These are phyloP conservation scores for Crithidia fasciculata DNA, from an alignment of 208 protist species.

Conservation along the genomic window DNA sequence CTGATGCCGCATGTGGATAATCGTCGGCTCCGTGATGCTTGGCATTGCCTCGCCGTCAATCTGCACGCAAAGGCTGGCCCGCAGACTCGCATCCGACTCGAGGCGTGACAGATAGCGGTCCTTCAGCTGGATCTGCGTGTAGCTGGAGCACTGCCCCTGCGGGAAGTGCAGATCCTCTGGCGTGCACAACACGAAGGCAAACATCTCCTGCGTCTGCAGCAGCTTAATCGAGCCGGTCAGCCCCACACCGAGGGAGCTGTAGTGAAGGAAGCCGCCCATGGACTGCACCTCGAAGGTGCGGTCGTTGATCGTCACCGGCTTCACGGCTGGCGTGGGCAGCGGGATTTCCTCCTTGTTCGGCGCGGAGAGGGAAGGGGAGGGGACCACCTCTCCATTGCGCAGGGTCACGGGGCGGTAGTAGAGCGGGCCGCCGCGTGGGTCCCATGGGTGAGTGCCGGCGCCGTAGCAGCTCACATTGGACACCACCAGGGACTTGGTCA, in stretches of 20 bases:
- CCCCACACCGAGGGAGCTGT: constrained; percentile 58
- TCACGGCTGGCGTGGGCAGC: constrained; percentile 2
- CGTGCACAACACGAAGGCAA: constrained; percentile 78
- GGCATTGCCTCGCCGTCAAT: constrained; percentile 78
- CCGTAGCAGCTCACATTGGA: constrained; percentile 85
- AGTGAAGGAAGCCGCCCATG: constrained; percentile 75
- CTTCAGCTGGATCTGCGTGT: constrained; percentile 33
- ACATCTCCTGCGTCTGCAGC: constrained; percentile 69
- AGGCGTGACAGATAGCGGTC: constrained; percentile 31
- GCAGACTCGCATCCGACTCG: constrained; percentile 25
- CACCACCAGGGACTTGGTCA: constrained; percentile 69
- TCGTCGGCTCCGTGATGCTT: constrained; percentile 57
- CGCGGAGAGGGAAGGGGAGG: not conserved
- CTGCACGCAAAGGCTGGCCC: constrained; percentile 64
- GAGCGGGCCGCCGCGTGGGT: constrained; percentile 23
- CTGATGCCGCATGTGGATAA: constrained; percentile 56
- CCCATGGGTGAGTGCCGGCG: constrained; percentile 71
- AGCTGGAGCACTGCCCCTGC: constrained; percentile 27
- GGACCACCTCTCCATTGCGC: constrained; percentile 18
- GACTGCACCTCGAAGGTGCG: constrained; percentile 78
- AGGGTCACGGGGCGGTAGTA: constrained; percentile 56
- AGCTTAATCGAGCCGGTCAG: constrained; percentile 60
- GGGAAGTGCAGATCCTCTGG: constrained; percentile 59
- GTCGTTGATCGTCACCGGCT: constrained; percentile 75
- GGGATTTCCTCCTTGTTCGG: not conserved